A percentile compares a stretch with the other conserved stretches of the same genome.
These are phyloP conservation scores for Eimeria sp. DNA, from an alignment of 169 alveolate genomes.

Conservation along the genomic window DNA sequence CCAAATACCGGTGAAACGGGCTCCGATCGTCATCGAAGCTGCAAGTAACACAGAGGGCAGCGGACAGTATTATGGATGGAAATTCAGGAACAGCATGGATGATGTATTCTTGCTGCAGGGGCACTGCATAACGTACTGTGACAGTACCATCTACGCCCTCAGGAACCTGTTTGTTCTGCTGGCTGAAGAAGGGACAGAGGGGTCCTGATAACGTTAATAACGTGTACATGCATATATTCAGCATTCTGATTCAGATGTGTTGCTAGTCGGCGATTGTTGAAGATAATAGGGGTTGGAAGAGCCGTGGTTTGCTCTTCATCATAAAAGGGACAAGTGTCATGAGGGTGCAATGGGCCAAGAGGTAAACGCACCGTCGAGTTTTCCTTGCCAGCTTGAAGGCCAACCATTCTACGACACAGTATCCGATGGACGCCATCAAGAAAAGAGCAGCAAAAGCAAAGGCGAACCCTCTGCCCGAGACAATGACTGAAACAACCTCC, in stretches of 20 bases:
- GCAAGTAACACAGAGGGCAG: background rate
- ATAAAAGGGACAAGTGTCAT: background rate
- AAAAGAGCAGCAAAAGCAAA: background rate
- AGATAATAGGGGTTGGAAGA: background rate
- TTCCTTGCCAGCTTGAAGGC: slow-evolving; percentile 32
- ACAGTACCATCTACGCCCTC: background rate
- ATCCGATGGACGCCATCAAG: slow-evolving; percentile 21
- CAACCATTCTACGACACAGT: slow-evolving; percentile 44
- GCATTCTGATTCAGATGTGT: background rate
- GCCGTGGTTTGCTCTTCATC: background rate
- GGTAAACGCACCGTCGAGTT: slow-evolving; percentile 16
- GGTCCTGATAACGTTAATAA: background rate
- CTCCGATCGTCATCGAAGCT: slow-evolving; percentile 38
- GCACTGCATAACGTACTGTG: background rate
- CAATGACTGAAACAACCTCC: slow-evolving; percentile 9
- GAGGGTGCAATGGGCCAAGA: background rate
- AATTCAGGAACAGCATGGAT: background rate
- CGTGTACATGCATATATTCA: background rate
- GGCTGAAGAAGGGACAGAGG: background rate
- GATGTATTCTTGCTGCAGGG: background rate
- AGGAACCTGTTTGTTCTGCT: background rate
- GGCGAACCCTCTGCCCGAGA: slow-evolving; percentile 30
- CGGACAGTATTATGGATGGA: background rate
- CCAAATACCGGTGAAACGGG: slow-evolving; percentile 43
- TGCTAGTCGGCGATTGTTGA: background rate